phyloP scores from a whole-genome alignment of 805 yeast genomes.

The Candida silvatica region DNA sequence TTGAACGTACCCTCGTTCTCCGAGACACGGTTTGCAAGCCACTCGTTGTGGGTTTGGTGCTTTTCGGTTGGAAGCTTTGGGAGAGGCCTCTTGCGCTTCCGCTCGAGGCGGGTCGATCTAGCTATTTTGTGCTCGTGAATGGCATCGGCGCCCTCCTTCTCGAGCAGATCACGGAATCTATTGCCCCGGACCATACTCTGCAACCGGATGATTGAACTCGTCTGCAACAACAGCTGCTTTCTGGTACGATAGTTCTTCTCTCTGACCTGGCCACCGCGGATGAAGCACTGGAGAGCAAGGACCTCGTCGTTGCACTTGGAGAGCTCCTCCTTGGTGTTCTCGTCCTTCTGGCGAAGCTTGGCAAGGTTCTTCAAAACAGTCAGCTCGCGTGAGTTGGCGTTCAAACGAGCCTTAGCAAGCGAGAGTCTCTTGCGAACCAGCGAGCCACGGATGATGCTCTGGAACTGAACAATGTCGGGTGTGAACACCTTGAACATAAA shows the following conservation, averaged over 20 bases:
- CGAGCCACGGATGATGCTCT: slow-evolving; percentile 43
- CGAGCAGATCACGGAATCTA: slow-evolving; percentile 17
- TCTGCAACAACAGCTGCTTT: slow-evolving; percentile 13
- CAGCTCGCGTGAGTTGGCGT: neutral
- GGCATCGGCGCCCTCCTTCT: neutral
- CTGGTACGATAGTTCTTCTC: slow-evolving; percentile 11
- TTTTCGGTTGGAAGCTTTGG: neutral
- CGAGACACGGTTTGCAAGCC: neutral
- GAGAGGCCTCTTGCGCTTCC: neutral
- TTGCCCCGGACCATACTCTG: slow-evolving; percentile 39
- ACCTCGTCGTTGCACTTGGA: slow-evolving; percentile 14
- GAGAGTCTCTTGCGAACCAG: slow-evolving; percentile 4
- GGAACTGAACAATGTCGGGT: slow-evolving; percentile 39
- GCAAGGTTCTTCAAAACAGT: slow-evolving; percentile 30
- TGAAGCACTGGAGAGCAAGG: slow-evolving; percentile 25
- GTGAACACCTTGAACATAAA: slow-evolving; percentile 53
- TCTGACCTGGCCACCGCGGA: slow-evolving; percentile 25
- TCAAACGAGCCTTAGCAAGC: slow-evolving; percentile 14
- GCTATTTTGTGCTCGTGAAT: neutral
- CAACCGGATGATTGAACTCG: slow-evolving; percentile 20
- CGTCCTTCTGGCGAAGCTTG: slow-evolving; percentile 20
- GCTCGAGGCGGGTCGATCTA: neutral
- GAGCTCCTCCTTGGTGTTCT: slow-evolving; percentile 11
- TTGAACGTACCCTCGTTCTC: slow-evolving; percentile 30
- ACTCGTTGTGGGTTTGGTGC: no score